Evolutionary conservation across 768 basidiomycete genomes (phyloP), one percentile per base, ranked within the genome.

Genomic region (Leccinum truebloodii): DNA sequence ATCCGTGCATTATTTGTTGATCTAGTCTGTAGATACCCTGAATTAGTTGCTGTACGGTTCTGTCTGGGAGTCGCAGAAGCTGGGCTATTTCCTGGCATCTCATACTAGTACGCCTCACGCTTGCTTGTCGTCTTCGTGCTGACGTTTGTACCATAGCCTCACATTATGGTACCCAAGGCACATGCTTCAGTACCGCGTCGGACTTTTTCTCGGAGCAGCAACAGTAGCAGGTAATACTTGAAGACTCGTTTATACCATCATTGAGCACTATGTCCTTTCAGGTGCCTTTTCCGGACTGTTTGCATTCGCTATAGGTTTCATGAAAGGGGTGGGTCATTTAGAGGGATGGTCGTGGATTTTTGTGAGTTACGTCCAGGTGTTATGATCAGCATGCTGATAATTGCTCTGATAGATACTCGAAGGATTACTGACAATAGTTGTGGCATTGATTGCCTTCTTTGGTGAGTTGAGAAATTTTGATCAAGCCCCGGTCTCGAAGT

Each of bases 331-430:
- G 0, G 72, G 65, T 3, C 79, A 81, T 2, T 67, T 83, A 16
- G 65, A 78, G 18, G 86, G 84, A 8, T 88, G 87, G 87, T 83
- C 82, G 0, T 88, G 86, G 87, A 86, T 88, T 54, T 88, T 88
- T 59, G 84, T 86, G 63, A 46, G 81, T 69, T 8, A 1, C 4
- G 35, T n/a, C n/a, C 18, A 3, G 24, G 3, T 6, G 2, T 41
- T 7, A n/a, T 35, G n/a, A 26, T 35, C 1, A 9, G 50, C 2
- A 26, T 48, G 18, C 37, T 52, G 24, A 54, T 20, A 4, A 6
- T 2, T 13, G 8, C 41, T 20, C n/a, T 8, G 13, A 37, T 22
- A 69, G 68, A 61, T 69, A 20, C 30, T 70, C 0, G 68, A 70
- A 44, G 89, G 89, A 6, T 74, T 85, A 24, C 73, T 78, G 7